Conservation (phyloP, 768 basidiomycete species). For the Tulasnella sp. region DNA sequence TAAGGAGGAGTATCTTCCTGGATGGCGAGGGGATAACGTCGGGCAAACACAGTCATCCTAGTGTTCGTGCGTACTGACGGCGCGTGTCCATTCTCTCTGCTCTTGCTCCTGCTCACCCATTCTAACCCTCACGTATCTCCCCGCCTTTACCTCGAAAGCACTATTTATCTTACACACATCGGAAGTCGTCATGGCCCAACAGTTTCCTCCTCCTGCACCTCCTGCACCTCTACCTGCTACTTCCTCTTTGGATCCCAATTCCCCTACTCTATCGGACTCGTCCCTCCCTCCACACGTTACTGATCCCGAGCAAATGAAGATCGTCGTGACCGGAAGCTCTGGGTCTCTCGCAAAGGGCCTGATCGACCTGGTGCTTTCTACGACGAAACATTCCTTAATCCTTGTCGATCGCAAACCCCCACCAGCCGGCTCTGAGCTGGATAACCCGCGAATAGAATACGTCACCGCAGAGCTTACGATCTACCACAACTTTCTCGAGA, state of each 20-base stretch:
- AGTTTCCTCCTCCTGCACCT: neutral
- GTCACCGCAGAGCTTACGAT: conserved; percentile 13
- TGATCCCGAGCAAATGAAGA: conserved; percentile 3
- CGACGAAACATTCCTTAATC: conserved; percentile 13
- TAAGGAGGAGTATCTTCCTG: neutral
- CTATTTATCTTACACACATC: neutral
- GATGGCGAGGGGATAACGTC: neutral
- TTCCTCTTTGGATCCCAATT: neutral
- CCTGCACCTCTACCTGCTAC: neutral
- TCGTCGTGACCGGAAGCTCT: conserved; percentile 15
- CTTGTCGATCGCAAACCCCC: conserved; percentile 13
- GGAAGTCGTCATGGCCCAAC: neutral
- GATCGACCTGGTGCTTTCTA: conserved; percentile 1
- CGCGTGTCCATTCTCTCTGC: neutral
- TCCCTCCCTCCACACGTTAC: neutral
- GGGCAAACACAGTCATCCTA: neutral
- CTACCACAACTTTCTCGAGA: conserved; percentile 10
- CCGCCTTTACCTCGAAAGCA: neutral
- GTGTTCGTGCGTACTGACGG: neutral
- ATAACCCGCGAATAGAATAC: conserved; percentile 14
- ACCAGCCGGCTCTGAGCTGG: neutral
- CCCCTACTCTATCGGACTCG: neutral
- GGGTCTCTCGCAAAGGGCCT: conserved; percentile 11
- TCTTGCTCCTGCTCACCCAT: neutral
- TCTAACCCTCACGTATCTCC: neutral